phyloP scores from a whole-genome alignment of 257 asterid species.

The Scutellaria galericulata region DNA sequence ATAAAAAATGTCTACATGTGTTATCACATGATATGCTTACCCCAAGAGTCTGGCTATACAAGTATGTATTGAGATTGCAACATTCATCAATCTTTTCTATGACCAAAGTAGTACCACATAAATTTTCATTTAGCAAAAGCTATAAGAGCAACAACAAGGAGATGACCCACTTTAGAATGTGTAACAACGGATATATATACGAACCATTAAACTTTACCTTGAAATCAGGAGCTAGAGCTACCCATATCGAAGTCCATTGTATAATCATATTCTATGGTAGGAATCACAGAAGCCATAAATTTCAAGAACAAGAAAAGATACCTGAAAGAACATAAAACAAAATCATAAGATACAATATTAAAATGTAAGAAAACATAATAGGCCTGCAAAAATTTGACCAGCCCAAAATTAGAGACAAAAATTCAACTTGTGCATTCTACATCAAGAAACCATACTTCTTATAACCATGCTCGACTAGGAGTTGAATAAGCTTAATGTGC shows the following conservation, averaged over 20 bases:
- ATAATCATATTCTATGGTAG: constrained; percentile 94
- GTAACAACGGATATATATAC: not conserved
- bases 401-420: not conserved
- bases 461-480: constrained; percentile 9
- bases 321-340: constrained; percentile 40
- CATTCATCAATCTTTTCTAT: not conserved
- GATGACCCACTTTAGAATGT: not conserved
- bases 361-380: not conserved
- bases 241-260: constrained; percentile 98
- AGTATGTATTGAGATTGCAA: constrained; percentile 1
- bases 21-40: not conserved
- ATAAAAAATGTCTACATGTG: not conserved
- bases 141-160: not conserved
- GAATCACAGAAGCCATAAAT: constrained; percentile 83
- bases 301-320: constrained; percentile 71
- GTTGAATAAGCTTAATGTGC: constrained; percentile 1
- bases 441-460: not conserved
- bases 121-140: not conserved
- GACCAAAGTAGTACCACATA: not conserved
- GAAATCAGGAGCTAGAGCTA: constrained; percentile 68
- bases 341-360: not conserved
- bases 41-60: not conserved
- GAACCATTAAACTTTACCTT: constrained; percentile 36
- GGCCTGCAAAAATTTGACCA: not conserved
- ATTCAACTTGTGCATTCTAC: not conserved